Evolutionary conservation across 768 basidiomycete genomes (phyloP).

Genomic region (Hirschioporus abietinus): DNA sequence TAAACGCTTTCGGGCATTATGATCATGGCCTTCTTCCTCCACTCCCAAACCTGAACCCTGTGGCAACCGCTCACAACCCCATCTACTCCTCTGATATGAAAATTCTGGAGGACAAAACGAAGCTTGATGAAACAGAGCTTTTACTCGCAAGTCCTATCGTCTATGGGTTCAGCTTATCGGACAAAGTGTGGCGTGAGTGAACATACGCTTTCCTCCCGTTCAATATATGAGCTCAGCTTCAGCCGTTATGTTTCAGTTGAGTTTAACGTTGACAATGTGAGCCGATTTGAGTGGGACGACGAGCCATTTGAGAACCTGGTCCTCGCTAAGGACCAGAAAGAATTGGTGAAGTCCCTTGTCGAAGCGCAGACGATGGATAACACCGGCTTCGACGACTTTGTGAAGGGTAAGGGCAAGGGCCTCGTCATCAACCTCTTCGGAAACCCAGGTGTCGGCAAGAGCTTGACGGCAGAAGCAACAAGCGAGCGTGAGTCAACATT

Average conservation of each 20-base stretch:
- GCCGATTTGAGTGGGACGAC: conserved; percentile 43
- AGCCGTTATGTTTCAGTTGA: conserved; percentile 36
- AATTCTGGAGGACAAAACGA: conserved; percentile 17
- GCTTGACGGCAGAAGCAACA: conserved; percentile 30
- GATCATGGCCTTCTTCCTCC: background rate
- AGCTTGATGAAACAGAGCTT: conserved; percentile 47
- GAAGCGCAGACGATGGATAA: conserved; percentile 21
- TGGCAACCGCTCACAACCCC: background rate
- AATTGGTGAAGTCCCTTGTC: conserved; percentile 24
- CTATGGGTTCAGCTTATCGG: conserved; percentile 56
- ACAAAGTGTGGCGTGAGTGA: conserved; percentile 54
- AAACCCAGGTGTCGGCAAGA: conserved; percentile 30
- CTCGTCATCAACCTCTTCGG: conserved; percentile 30
- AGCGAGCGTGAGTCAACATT: conserved; percentile 26
- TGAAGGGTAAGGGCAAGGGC: conserved; percentile 31
- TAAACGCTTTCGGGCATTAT: background rate
- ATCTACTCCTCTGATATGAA: background rate
- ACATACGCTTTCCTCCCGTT: conserved; percentile 5
- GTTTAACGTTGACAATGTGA: conserved; percentile 51
- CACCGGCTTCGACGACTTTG: conserved; percentile 27
- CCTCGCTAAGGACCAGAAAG: conserved; percentile 25
- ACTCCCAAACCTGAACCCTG: background rate
- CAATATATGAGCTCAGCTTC: conserved; percentile 6
- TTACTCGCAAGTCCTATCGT: conserved; percentile 51
- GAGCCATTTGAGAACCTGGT: conserved; percentile 29